Conservation (phyloP, 495 filamentous ascomycete species). For the Tuber indicum region DNA sequence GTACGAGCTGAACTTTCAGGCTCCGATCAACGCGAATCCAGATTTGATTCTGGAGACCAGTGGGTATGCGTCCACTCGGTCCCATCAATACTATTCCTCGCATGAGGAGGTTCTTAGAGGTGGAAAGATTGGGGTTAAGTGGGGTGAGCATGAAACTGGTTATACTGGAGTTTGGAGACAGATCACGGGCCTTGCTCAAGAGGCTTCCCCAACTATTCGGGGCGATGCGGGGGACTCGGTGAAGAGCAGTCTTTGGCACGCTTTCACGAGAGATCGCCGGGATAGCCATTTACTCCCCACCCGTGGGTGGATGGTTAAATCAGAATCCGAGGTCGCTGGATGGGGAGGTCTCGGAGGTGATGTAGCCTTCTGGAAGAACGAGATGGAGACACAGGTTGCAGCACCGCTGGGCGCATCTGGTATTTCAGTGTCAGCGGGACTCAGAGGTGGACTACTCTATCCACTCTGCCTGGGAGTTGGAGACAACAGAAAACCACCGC, state of each 20-base stretch:
- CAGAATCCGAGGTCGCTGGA: conserved; percentile 74
- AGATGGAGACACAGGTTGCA: conserved; percentile 71
- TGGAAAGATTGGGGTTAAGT: conserved; percentile 66
- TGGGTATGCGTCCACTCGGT: conserved; percentile 63
- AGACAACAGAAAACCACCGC: conserved; percentile 46
- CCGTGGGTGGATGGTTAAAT: conserved; percentile 68
- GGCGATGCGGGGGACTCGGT: conserved; percentile 83
- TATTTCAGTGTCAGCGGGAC: conserved; percentile 60
- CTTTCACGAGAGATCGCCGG: conserved; percentile 68
- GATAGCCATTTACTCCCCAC: conserved; percentile 78
- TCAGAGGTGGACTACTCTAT: conserved; percentile 57
- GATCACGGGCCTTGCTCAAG: conserved; percentile 64
- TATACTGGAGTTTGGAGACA: conserved; percentile 84
- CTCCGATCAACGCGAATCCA: conserved; percentile 75
- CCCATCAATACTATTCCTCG: conserved; percentile 80
- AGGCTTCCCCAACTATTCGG: conserved; percentile 72
- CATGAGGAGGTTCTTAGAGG: conserved; percentile 88
- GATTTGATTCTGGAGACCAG: conserved; percentile 68
- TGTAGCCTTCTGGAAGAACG: conserved; percentile 80
- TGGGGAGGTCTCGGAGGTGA: conserved; percentile 79
- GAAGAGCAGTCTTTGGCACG: conserved; percentile 78
- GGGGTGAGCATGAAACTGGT: conserved; percentile 61
- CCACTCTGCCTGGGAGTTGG: conserved; percentile 54
- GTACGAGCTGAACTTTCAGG: conserved; percentile 74
- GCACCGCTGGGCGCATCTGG: conserved; percentile 64